phyloP scores from a whole-genome alignment of 192 early-diverging fungal genomes.

The Globomyces pollinis-pini region DNA sequence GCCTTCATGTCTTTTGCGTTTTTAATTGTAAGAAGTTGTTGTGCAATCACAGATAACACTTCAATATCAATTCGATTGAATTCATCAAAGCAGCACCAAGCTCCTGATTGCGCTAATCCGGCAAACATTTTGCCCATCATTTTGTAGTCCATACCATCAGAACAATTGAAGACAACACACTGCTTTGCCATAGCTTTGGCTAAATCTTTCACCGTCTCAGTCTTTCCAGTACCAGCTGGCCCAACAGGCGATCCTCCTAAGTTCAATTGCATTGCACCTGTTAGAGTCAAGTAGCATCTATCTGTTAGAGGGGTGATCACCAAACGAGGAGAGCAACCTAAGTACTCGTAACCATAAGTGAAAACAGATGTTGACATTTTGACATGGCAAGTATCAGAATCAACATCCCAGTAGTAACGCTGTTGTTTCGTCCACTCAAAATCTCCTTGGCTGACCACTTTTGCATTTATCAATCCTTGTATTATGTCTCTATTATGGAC shows the following conservation, averaged over 20 bases:
- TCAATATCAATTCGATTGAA: constrained; percentile 62
- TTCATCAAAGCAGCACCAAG: constrained; percentile 61
- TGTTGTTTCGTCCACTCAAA: constrained; percentile 58
- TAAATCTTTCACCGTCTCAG: constrained; percentile 57
- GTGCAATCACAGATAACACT: constrained; percentile 53
- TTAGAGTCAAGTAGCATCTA: constrained; percentile 54
- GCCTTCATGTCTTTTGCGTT: constrained; percentile 53
- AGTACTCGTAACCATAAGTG: constrained; percentile 54
- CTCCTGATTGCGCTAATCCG: constrained; percentile 49
- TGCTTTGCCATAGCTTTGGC: constrained; percentile 53
- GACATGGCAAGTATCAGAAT: constrained; percentile 48
- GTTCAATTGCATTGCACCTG: constrained; percentile 55
- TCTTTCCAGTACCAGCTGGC: constrained; percentile 52
- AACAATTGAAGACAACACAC: constrained; percentile 61
- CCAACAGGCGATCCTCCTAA: constrained; percentile 54
- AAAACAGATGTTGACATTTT: constrained; percentile 52
- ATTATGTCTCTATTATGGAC: constrained; percentile 58
- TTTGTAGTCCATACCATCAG: constrained; percentile 58
- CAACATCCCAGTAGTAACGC: constrained; percentile 55
- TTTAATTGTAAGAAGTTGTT: constrained; percentile 55
- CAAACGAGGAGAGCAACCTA: constrained; percentile 52
- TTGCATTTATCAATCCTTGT: constrained; percentile 31
- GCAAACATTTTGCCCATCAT: constrained; percentile 68
- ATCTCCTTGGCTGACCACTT: constrained; percentile 36
- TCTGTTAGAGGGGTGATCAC: constrained; percentile 58